Evolutionary conservation across 2,329 filamentous ascomycete species (phyloP).

Genomic region (Paramyrothecium sp.): DNA sequence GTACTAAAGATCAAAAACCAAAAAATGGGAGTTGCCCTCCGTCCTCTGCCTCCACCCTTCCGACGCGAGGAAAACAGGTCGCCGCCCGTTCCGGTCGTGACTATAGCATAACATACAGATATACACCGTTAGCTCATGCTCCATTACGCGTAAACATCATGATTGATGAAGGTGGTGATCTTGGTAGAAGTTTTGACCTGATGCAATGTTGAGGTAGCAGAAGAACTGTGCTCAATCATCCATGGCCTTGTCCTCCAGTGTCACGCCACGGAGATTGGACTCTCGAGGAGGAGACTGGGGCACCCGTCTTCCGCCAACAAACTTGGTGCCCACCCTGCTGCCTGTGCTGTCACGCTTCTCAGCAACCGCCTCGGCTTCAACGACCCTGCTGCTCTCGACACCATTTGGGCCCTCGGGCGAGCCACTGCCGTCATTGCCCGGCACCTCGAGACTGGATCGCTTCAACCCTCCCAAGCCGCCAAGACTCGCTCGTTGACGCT

Average conservation of each 20-base stretch:
- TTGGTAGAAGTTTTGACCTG: neutral
- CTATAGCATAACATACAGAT: constrained; percentile 24
- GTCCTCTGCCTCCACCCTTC: neutral
- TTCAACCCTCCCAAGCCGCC: constrained; percentile 51
- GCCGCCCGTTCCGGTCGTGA: constrained; percentile 15
- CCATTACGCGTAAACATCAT: constrained; percentile 26
- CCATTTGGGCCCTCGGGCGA: constrained; percentile 43
- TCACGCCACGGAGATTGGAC: constrained; percentile 40
- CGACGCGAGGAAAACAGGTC: constrained; percentile 7
- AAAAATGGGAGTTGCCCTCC: constrained; percentile 12
- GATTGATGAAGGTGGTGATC: constrained; percentile 1
- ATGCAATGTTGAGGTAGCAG: neutral
- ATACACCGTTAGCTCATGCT: constrained; percentile 20
- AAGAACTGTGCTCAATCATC: constrained; percentile 36
- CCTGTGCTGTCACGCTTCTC: constrained; percentile 63
- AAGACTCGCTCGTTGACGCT: constrained; percentile 49
- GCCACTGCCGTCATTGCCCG: constrained; percentile 52
- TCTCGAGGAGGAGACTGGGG: constrained; percentile 28
- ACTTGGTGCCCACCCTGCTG: constrained; percentile 34
- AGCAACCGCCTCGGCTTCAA: constrained; percentile 16
- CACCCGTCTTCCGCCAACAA: constrained; percentile 50
- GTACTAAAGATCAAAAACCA: constrained; percentile 7
- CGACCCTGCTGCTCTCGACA: constrained; percentile 19
- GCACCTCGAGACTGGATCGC: constrained; percentile 78
- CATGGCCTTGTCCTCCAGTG: constrained; percentile 52